Percentiles rank a stretch among this genome's conserved stretches.
phyloP scores from a whole-genome alignment of 345 rosid genomes.

The Raphanus sativus region DNA sequence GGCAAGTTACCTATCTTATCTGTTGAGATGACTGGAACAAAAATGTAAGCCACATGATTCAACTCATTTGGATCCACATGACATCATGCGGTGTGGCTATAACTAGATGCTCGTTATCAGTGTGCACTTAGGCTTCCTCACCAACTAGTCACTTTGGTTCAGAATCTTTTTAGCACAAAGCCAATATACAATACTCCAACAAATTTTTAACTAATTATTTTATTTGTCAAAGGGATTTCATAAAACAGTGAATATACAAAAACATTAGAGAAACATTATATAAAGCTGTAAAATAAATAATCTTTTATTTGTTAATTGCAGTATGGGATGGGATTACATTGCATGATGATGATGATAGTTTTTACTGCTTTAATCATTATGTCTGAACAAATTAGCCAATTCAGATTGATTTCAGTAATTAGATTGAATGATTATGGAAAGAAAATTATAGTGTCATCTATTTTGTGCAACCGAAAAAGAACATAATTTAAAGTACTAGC shows the following conservation, averaged over 20 bases:
- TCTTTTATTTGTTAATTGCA: background rate
- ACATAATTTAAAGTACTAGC: no score
- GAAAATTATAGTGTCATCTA: no score
- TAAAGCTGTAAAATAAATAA: no score
- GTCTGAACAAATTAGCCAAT: background rate
- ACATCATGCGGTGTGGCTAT: background rate
- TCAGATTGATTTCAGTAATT: background rate
- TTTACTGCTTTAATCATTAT: constrained; percentile 7
- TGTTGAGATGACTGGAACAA: background rate
- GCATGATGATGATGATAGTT: background rate
- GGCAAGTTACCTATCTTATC: background rate
- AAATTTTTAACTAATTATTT: no score
- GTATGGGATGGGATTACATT: constrained; percentile 11
- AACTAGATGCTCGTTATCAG: background rate
- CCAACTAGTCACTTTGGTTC: background rate
- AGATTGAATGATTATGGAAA: no score
- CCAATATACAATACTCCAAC: no score
- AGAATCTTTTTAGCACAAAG: no score
- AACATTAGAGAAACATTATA: no score
- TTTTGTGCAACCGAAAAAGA: no score
- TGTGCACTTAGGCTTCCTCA: background rate
- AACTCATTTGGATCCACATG: background rate
- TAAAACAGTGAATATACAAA: no score
- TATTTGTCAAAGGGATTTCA: no score
- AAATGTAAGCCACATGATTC: background rate